phyloP scores from a whole-genome alignment of 306 rosid genomes.

The Ormosia emarginata region DNA sequence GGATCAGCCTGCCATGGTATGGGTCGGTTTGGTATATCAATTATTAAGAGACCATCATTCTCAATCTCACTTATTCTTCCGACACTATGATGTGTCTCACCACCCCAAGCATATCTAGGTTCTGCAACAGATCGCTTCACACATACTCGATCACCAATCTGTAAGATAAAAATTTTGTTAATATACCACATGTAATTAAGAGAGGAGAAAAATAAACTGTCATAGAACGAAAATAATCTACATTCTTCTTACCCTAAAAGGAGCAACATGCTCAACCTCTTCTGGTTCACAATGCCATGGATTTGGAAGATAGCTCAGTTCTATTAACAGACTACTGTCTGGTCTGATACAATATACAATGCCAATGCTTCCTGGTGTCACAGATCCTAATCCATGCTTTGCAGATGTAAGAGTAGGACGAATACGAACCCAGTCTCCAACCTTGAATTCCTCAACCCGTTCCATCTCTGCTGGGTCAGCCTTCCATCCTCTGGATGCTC shows the following conservation, averaged over 20 bases:
- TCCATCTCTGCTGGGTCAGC: constrained; percentile 99
- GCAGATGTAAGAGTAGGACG: constrained; percentile 96
- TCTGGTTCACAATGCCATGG: constrained; percentile 99
- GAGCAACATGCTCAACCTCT: constrained; percentile 91
- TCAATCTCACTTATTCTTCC: constrained; percentile 96
- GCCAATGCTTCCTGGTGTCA: constrained; percentile 98
- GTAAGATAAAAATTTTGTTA: constrained; percentile 29
- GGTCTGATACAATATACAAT: constrained; percentile 94
- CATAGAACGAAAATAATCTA: background rate
- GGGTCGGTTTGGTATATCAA: constrained; percentile 91
- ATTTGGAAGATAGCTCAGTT: constrained; percentile 91
- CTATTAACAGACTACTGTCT: constrained; percentile 89
- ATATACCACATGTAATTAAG: background rate
- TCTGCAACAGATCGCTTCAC: constrained; percentile 99
- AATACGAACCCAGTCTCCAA: constrained; percentile 97
- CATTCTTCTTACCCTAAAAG: constrained; percentile 66
- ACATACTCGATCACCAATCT: constrained; percentile 93
- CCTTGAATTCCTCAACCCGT: constrained; percentile 96
- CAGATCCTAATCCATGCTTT: constrained; percentile 96
- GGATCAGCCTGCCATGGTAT: constrained; percentile 99
- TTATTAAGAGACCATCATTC: constrained; percentile 89
- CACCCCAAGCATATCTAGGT: constrained; percentile 99
- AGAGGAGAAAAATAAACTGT: background rate
- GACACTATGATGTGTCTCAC: constrained; percentile 97
- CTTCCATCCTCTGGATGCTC: constrained; percentile 99